A percentile compares a stretch with the other conserved stretches of the same genome.
Evolutionary conservation across 169 alveolate genomes (phyloP).

Genomic region (Eimeria praecox): DNA sequence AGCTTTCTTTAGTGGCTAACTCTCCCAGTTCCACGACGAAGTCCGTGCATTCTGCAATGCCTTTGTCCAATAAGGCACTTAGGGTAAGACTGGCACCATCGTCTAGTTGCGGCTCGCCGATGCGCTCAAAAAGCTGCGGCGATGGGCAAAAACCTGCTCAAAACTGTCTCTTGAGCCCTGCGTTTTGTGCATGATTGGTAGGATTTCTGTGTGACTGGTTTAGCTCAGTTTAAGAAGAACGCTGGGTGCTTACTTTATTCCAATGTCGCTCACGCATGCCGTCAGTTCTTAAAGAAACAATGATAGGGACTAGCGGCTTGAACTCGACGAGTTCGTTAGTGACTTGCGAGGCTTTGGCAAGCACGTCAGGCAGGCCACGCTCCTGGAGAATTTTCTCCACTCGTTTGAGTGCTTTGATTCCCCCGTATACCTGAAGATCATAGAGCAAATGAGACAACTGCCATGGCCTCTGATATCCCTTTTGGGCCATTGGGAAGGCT

Average conservation of each 20-base stretch:
- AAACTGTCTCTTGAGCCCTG: background rate
- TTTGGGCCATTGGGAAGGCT: too few species aligned
- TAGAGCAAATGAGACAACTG: background rate
- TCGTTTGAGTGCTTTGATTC: slow-evolving; percentile 46
- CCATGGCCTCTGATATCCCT: background rate
- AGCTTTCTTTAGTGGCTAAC: slow-evolving; percentile 65
- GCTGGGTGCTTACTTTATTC: slow-evolving; percentile 85
- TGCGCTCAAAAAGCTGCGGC: slow-evolving; percentile 67
- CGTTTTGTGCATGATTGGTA: background rate
- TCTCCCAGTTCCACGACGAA: slow-evolving; percentile 78
- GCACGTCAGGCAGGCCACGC: slow-evolving; percentile 82
- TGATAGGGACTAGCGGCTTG: slow-evolving; percentile 93
- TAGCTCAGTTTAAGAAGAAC: background rate
- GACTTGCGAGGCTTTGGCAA: slow-evolving; percentile 88
- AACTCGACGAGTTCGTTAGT: slow-evolving; percentile 92
- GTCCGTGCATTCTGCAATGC: slow-evolving; percentile 72
- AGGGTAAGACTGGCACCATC: slow-evolving; percentile 34
- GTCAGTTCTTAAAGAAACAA: slow-evolving; percentile 93
- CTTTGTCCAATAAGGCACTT: slow-evolving; percentile 24
- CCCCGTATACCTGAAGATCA: slow-evolving; percentile 37
- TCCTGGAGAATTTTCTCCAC: slow-evolving; percentile 75
- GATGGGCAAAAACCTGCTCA: background rate
- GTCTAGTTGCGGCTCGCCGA: slow-evolving; percentile 70
- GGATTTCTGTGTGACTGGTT: background rate
- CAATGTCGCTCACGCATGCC: slow-evolving; percentile 97